Conservation (phyloP, 1,139 yeast species). For the Pichia cactophila region DNA sequence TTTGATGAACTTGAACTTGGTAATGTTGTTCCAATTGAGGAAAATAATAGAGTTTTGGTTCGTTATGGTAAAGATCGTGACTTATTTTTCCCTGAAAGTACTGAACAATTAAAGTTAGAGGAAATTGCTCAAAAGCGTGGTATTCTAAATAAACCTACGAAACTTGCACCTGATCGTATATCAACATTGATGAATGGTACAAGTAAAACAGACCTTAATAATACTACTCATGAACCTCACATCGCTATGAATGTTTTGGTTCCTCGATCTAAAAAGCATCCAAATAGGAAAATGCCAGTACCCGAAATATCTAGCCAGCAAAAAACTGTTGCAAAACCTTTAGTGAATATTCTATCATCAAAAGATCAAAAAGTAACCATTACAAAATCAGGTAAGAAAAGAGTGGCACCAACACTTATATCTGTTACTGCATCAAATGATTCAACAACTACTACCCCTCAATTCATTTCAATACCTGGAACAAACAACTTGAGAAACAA, state of each 20-base stretch:
- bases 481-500: neutral
- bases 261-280: constrained; percentile 27
- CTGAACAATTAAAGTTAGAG: constrained; percentile 68
- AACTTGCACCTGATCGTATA: constrained; percentile 27
- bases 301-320: constrained; percentile 10
- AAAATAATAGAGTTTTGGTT: constrained; percentile 60
- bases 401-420: constrained; percentile 81
- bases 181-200: constrained; percentile 33
- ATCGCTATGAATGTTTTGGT: constrained; percentile 21
- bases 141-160: constrained; percentile 9
- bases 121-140: constrained; percentile 37
- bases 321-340: constrained; percentile 1
- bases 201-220: neutral
- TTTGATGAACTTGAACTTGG: constrained; percentile 77
- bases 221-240: neutral
- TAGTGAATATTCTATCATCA: constrained; percentile 17
- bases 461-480: constrained; percentile 2
- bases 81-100: constrained; percentile 78
- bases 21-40: constrained; percentile 53
- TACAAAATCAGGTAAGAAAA: constrained; percentile 73
- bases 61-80: constrained; percentile 88
- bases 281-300: constrained; percentile 21
- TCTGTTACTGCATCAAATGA: constrained; percentile 29
- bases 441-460: constrained; percentile 1
- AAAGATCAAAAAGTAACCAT: constrained; percentile 44